Evolutionary conservation across 208 protist genomes (phyloP).

Genomic region (Endotrypanum monterogeii): DNA sequence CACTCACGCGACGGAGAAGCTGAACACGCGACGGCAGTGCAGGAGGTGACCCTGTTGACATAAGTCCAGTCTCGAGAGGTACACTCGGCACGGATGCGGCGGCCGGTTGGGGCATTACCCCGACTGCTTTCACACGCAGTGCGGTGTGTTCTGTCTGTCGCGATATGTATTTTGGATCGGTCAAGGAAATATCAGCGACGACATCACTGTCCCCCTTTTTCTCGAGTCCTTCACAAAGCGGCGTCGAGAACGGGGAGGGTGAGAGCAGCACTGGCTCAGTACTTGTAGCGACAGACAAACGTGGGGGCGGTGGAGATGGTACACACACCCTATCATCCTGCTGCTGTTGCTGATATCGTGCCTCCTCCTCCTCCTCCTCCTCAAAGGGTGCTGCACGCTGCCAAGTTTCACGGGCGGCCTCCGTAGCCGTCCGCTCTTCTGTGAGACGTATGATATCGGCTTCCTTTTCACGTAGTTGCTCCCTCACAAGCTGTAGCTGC

Average conservation of each 20-base stretch:
- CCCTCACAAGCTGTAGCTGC: conserved; percentile 15
- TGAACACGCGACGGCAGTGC: not conserved
- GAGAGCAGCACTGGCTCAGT: conserved; percentile 4
- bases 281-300: not conserved
- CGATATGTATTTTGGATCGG: too few relatives aligned
- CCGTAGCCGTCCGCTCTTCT: conserved; percentile 10
- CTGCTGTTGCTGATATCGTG: conserved; percentile 13
- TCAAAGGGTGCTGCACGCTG: not conserved
- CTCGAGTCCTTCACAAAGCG: not conserved
- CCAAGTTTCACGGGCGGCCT: not conserved
- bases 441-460: conserved; percentile 4
- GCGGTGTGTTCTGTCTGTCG: not conserved
- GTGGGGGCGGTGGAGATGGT: conserved; percentile 1
- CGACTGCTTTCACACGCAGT: not conserved
- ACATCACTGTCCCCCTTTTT: not conserved
- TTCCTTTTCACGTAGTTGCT: conserved; percentile 13
- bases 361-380: conserved; percentile 13
- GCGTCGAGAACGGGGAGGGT: conserved; percentile 9
- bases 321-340: not conserved
- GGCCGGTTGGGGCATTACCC: not conserved
- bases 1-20: conserved; percentile 11
- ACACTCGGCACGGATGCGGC: not conserved
- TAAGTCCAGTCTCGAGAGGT: not conserved
- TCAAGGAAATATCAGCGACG: not conserved
- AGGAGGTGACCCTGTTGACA: not conserved